phyloP scores from a whole-genome alignment of 2,329 filamentous ascomycete species.

The Fusarium fracticaudum region DNA sequence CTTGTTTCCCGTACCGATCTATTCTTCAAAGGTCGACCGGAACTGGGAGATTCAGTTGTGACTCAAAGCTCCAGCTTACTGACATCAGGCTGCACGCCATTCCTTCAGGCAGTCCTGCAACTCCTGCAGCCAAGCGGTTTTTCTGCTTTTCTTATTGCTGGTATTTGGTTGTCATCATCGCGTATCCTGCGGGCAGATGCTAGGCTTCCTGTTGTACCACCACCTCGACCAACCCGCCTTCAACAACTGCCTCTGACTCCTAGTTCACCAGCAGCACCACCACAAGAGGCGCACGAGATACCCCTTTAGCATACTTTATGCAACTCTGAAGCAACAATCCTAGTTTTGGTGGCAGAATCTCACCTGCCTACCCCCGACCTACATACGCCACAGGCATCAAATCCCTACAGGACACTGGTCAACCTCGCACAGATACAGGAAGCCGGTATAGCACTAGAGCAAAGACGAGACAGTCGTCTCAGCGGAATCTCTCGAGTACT shows the following conservation, averaged over 20 bases:
- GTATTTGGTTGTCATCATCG: conserved; percentile 10
- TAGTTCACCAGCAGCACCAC: conserved; percentile 29
- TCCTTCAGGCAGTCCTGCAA: conserved; percentile 17
- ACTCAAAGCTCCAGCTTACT: conserved; percentile 25
- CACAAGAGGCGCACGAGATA: conserved; percentile 35
- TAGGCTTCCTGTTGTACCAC: conserved; percentile 35
- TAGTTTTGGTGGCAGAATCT: conserved; percentile 31
- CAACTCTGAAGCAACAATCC: conserved; percentile 28
- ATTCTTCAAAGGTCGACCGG: conserved; percentile 32
- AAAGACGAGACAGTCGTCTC: conserved; percentile 20
- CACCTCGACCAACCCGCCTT: conserved; percentile 32
- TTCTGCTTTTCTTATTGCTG: conserved; percentile 17
- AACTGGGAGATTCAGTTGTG: conserved; percentile 18
- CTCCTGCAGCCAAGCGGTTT: conserved; percentile 21
- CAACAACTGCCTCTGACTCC: conserved; percentile 19
- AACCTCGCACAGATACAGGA: conserved; percentile 12
- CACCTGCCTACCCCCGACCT: conserved; percentile 26
- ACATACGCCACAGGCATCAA: conserved; percentile 31
- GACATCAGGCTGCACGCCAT: conserved; percentile 21
- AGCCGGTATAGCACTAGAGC: conserved; percentile 21
- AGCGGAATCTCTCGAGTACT: conserved; percentile 11
- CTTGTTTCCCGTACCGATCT: conserved; percentile 20
- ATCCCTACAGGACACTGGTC: conserved; percentile 23
- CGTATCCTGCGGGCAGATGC: conserved; percentile 21
- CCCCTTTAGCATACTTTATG: conserved; percentile 37